A percentile compares a stretch with the other conserved stretches of the same genome.
Evolutionary conservation across 495 filamentous ascomycete genomes (phyloP).

Genomic region (Penicillium flavigenum): DNA sequence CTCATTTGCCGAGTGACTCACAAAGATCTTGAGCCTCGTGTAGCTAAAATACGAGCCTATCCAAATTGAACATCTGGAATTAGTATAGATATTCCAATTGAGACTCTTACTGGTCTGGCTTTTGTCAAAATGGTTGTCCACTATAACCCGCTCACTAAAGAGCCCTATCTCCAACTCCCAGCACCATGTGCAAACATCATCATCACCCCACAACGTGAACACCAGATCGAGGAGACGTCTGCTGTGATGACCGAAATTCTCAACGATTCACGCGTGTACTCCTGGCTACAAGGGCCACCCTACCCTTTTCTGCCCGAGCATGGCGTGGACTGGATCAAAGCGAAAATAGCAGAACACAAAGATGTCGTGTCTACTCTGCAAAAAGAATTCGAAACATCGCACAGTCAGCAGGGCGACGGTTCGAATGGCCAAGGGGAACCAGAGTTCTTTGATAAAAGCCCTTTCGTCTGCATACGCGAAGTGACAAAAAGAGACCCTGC

Average conservation of each 20-base stretch:
- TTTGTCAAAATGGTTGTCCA: conserved; percentile 17
- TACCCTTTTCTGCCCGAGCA: conserved; percentile 25
- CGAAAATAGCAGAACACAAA: conserved; percentile 1
- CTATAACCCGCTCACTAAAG: conserved; percentile 18
- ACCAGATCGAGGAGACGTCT: conserved; percentile 11
- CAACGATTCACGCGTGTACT: conserved; percentile 24
- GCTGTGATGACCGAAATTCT: conserved; percentile 10
- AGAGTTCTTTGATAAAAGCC: conserved; percentile 21
- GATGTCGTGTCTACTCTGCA: conserved; percentile 4
- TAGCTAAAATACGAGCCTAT: background rate
- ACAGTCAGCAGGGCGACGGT: background rate
- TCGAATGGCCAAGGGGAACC: background rate
- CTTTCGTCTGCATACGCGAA: conserved; percentile 30
- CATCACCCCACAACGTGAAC: conserved; percentile 27
- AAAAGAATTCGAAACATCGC: conserved; percentile 2
- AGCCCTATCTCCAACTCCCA: conserved; percentile 31
- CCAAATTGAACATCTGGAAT: background rate
- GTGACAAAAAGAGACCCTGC: conserved; percentile 10
- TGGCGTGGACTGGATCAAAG: conserved; percentile 16
- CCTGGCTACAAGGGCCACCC: conserved; percentile 23
- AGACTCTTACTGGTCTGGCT: background rate
- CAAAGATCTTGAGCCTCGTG: background rate
- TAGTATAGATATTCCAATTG: background rate
- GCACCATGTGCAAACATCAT: conserved; percentile 28
- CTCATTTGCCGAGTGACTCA: conserved; percentile 3